These are phyloP conservation scores for Suillus fuscotomentosus DNA, from an alignment of 768 basidiomycete species.

Conservation along the genomic window DNA sequence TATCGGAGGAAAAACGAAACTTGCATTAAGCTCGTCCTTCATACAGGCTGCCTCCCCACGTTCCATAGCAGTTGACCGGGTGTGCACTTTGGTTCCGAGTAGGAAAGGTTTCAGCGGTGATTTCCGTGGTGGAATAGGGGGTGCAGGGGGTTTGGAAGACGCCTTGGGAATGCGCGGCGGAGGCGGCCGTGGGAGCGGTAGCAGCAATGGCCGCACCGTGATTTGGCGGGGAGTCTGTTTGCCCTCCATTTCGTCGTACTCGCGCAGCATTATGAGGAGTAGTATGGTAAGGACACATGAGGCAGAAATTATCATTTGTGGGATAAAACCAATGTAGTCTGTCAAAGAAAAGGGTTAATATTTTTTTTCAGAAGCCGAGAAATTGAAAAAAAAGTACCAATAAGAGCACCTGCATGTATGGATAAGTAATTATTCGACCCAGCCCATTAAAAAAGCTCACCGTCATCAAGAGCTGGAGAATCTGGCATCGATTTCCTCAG, in stretches of 20 bases:
- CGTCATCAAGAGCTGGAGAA: slow-evolving; percentile 47
- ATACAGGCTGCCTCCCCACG: slow-evolving; percentile 38
- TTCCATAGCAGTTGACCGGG: slow-evolving; percentile 33
- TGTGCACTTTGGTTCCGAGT: slow-evolving; percentile 29
- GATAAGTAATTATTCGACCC: background rate
- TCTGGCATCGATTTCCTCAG: slow-evolving; percentile 57
- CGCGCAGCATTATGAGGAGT: slow-evolving; percentile 41
- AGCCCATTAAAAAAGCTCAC: slow-evolving; percentile 22
- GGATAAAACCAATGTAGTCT: slow-evolving; percentile 59
- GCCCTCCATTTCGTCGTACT: slow-evolving; percentile 21
- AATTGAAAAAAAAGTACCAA: slow-evolving; percentile 32
- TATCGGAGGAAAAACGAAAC: slow-evolving; percentile 43
- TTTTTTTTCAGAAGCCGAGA: background rate
- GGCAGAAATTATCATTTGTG: slow-evolving; percentile 52
- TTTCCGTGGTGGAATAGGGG: background rate
- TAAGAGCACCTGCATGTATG: slow-evolving; percentile 38
- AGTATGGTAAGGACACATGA: slow-evolving; percentile 42
- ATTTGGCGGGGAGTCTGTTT: background rate
- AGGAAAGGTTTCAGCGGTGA: slow-evolving; percentile 15
- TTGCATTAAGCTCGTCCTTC: slow-evolving; percentile 36
- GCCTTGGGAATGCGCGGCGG: slow-evolving; percentile 2
- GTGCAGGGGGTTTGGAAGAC: slow-evolving; percentile 2
- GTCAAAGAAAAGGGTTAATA: background rate
- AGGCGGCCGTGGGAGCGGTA: slow-evolving; percentile 2
- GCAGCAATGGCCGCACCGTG: slow-evolving; percentile 14